Evolutionary conservation across 2,329 filamentous ascomycete genomes (phyloP).

Genomic region (Hypoxylon sp.): DNA sequence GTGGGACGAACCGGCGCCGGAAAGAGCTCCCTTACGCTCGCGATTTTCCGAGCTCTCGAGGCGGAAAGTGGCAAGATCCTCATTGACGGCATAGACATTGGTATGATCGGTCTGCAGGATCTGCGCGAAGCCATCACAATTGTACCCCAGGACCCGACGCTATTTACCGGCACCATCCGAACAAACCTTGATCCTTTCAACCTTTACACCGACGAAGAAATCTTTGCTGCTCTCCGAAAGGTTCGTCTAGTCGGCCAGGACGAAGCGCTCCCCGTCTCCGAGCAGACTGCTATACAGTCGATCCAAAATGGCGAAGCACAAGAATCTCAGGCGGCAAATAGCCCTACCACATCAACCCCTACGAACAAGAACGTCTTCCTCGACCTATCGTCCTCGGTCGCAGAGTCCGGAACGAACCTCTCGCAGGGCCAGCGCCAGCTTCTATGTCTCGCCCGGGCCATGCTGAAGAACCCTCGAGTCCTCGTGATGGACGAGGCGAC

Average conservation of each 20-base stretch:
- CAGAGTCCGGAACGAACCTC: constrained; percentile 92
- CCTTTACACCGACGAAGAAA: constrained; percentile 87
- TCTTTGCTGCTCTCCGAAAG: constrained; percentile 85
- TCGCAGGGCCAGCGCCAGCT: constrained; percentile 97
- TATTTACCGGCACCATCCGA: constrained; percentile 92
- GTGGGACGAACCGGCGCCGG: constrained; percentile 95
- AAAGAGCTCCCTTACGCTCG: constrained; percentile 93
- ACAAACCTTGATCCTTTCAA: constrained; percentile 94
- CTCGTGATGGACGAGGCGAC: constrained; percentile 99
- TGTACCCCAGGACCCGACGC: constrained; percentile 94
- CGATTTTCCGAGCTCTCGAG: constrained; percentile 92
- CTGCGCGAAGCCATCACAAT: constrained; percentile 95
- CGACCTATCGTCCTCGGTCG: constrained; percentile 83
- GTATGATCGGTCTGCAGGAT: constrained; percentile 90
- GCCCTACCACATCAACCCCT: constrained; percentile 54
- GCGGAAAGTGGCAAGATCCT: constrained; percentile 89
- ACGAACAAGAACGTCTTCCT: constrained; percentile 97
- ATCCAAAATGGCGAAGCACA: constrained; percentile 16
- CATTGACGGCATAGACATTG: constrained; percentile 92
- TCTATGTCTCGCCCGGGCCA: constrained; percentile 89
- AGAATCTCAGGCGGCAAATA: constrained; percentile 34
- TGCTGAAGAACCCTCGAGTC: constrained; percentile 91
- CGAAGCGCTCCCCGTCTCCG: constrained; percentile 52
- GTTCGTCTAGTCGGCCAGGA: constrained; percentile 85
- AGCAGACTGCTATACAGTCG: constrained; percentile 25